phyloP scores from a whole-genome alignment of 495 filamentous ascomycete genomes.

The Choiromyces venosus region DNA sequence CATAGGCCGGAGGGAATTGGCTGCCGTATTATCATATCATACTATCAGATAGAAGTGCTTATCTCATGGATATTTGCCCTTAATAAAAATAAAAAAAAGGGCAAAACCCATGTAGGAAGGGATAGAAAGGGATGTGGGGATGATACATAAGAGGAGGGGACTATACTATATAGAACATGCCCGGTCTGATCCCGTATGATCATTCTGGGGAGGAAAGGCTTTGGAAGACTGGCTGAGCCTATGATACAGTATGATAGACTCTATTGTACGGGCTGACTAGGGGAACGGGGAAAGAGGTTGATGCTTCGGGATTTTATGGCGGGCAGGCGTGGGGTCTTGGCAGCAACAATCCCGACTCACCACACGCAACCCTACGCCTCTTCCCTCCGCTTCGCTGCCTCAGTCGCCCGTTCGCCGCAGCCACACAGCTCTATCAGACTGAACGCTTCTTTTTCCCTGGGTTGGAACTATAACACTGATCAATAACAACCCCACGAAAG shows the following conservation, averaged over 20 bases:
- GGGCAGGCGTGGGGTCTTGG: neutral
- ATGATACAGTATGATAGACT: neutral
- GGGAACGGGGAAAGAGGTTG: neutral
- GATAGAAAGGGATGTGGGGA: neutral
- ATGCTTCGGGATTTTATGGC: neutral
- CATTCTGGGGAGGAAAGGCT: neutral
- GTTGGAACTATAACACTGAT: neutral
- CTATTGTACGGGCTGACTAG: neutral
- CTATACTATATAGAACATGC: neutral
- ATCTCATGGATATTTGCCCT: neutral
- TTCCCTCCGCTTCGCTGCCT: neutral
- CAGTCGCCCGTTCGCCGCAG: neutral
- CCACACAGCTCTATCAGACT: neutral
- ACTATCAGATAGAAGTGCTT: conserved; percentile 1
- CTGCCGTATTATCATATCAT: neutral
- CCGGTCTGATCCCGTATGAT: neutral
- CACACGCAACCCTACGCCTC: conserved; percentile 1
- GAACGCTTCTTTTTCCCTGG: neutral
- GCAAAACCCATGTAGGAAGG: neutral
- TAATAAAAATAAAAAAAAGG: neutral
- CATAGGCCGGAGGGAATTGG: neutral
- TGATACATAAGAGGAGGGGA: neutral
- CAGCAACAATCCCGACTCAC: neutral
- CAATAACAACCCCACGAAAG: neutral
- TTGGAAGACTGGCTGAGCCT: neutral